Evolutionary conservation across 352 stramenopile species (phyloP).

Genomic region (Phytophthora fragariae): DNA sequence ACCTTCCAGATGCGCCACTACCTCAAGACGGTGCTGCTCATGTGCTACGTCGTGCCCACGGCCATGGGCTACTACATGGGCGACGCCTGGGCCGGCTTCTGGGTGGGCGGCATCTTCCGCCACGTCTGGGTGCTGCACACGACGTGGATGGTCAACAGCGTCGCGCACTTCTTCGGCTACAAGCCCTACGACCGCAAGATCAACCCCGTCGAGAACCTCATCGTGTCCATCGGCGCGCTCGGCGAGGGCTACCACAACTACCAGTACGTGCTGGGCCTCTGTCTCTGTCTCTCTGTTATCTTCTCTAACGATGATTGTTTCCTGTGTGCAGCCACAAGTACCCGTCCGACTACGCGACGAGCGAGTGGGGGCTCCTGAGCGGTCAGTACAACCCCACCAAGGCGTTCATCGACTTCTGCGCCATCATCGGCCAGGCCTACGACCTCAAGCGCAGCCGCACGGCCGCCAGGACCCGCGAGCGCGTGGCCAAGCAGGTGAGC

Average conservation of each 20-base stretch:
- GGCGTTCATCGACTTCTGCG: slow-evolving; percentile 96
- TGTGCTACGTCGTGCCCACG: slow-evolving; percentile 97
- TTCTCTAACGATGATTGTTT: slow-evolving; percentile 8
- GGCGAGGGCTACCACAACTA: slow-evolving; percentile 99
- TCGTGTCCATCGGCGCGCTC: slow-evolving; percentile 95
- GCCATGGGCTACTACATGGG: slow-evolving; percentile 92
- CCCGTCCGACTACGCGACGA: slow-evolving; percentile 98
- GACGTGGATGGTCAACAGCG: slow-evolving; percentile 99
- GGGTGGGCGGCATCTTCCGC: slow-evolving; percentile 95
- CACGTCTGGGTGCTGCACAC: slow-evolving; percentile 98
- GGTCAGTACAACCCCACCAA: slow-evolving; percentile 99
- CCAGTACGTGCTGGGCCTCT: slow-evolving; percentile 72
- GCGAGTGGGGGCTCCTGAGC: slow-evolving; percentile 95
- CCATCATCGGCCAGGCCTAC: slow-evolving; percentile 93
- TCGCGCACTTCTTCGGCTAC: slow-evolving; percentile 98
- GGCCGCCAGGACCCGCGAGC: slow-evolving; percentile 70
- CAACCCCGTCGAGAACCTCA: slow-evolving; percentile 96
- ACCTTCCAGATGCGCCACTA: slow-evolving; percentile 97
- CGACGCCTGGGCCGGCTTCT: slow-evolving; percentile 95
- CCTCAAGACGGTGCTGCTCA: slow-evolving; percentile 88
- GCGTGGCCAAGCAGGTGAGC: slow-evolving; percentile 68
- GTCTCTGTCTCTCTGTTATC: background rate
- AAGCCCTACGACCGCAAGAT: slow-evolving; percentile 98
- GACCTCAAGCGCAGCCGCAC: slow-evolving; percentile 96
- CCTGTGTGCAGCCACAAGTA: slow-evolving; percentile 94